Evolutionary conservation across 148 eudicot species (phyloP), one percentile per base, ranked within the genome.

Genomic region (Silene latifolia): DNA sequence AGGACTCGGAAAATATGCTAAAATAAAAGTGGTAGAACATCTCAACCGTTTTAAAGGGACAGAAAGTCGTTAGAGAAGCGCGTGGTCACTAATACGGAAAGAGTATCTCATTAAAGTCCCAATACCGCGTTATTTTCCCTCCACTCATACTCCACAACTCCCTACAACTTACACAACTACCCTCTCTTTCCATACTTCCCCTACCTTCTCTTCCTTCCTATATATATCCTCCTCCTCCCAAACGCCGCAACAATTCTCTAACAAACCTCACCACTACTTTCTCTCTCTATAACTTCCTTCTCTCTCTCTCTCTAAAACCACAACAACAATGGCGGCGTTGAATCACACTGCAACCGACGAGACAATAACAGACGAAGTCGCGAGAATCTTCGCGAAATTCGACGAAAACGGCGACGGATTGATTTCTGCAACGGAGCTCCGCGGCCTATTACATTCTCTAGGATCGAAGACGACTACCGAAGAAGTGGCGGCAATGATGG

Each of bases 351-450:
- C 35, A 2, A 32, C 35, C 35, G 35, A 32, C 3, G 75, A 67
- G 56, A 75, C 19, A 17, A 20, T 72, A 1, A 17, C 42, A 0
- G 78, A 77, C 19, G 89, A 90, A n/a, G 76, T 86, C 15, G 81
- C 81, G 62, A 69, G 75, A 25, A 85, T 91, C 0, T 92, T 92
- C 87, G 61, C 69, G 9, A 90, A 90, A 48, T 92, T 92, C 86
- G 98, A 92, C 80, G 75, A 85, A 5, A 89, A 92, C 69, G 93
- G 93, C 72, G 98, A 92, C 74, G 96, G 98, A 2, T 80, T 81
- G 72, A 90, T 92, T 63, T 90, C 96, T 0, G 42, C 76, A 3
- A 7, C 82, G 21, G 98, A 92, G 69, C 86, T 93, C 9, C 57
- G 59, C 23, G 69, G 80, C 1, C 79, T 90, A 0, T 81, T 92